Conservation (phyloP, 1,284 basidiomycete genomes). For the Volvariella surrecta region DNA sequence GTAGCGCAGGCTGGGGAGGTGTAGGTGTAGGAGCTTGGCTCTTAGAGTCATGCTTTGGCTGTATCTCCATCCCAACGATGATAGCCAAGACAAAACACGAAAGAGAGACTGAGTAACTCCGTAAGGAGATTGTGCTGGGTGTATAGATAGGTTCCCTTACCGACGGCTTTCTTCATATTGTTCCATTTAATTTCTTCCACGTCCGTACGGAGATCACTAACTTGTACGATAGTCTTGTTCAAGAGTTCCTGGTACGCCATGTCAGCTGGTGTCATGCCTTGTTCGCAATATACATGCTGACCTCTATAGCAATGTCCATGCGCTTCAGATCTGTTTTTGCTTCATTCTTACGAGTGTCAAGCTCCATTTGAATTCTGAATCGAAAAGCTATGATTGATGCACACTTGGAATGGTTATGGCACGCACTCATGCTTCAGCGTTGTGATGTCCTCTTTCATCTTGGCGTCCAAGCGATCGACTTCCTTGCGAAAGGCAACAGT, state of each 20-base stretch:
- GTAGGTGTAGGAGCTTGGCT: no score
- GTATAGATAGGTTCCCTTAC: slow-evolving; percentile 34
- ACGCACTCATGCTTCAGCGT: slow-evolving; percentile 88
- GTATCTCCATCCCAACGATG: slow-evolving; percentile 60
- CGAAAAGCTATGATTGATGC: slow-evolving; percentile 5
- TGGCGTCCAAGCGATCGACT: slow-evolving; percentile 80
- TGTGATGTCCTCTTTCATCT: slow-evolving; percentile 90
- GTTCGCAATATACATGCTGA: slow-evolving; percentile 19
- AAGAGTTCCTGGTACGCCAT: slow-evolving; percentile 57
- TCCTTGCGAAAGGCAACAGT: slow-evolving; percentile 79
- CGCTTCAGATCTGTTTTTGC: slow-evolving; percentile 83
- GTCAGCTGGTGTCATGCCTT: slow-evolving; percentile 4
- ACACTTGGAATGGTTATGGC: slow-evolving; percentile 5
- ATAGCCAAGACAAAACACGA: slow-evolving; percentile 57
- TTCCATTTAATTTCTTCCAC: slow-evolving; percentile 91
- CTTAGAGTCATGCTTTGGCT: slow-evolving; percentile 23
- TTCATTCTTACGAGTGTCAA: slow-evolving; percentile 92
- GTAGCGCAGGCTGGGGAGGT: no score
- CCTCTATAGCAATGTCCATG: slow-evolving; percentile 87
- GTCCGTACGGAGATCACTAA: slow-evolving; percentile 81
- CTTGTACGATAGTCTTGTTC: slow-evolving; percentile 77
- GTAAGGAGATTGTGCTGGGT: background rate
- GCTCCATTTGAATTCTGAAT: slow-evolving; percentile 85
- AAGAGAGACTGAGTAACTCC: slow-evolving; percentile 41
- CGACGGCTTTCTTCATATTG: slow-evolving; percentile 79